phyloP scores from a whole-genome alignment of 2,329 filamentous ascomycete species.

The Phyllosticta capitalensis region DNA sequence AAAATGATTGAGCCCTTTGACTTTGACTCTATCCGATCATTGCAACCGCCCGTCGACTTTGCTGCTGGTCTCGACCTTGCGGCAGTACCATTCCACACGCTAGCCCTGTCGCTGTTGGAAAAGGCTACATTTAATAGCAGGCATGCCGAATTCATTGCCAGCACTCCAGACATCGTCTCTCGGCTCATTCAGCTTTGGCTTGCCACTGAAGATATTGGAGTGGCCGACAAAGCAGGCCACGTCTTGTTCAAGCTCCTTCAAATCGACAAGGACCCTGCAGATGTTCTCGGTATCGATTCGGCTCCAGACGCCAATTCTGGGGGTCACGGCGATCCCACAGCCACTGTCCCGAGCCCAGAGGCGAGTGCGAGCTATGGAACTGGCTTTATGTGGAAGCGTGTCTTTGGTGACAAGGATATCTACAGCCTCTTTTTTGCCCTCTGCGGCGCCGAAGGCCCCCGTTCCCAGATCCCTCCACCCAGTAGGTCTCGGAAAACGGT shows the following conservation, averaged over 20 bases:
- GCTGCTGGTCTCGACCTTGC: conserved; percentile 44
- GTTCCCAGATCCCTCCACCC: conserved; percentile 25
- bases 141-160: conserved; percentile 50
- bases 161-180: conserved; percentile 44
- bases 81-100: conserved; percentile 42
- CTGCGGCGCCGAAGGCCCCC: conserved; percentile 38
- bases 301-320: conserved; percentile 15
- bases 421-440: conserved; percentile 48
- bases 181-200: conserved; percentile 51
- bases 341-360: not conserved
- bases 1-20: conserved; percentile 38
- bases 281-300: conserved; percentile 30
- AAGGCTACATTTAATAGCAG: conserved; percentile 44
- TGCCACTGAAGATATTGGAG: conserved; percentile 43
- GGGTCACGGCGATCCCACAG: conserved; percentile 1
- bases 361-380: conserved; percentile 18
- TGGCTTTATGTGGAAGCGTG: conserved; percentile 48
- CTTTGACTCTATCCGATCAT: conserved; percentile 33
- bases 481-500: conserved; percentile 47
- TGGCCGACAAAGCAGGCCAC: conserved; percentile 45
- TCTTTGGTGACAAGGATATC: conserved; percentile 52
- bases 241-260: conserved; percentile 44
- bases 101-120: conserved; percentile 46
- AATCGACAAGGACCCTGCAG: conserved; percentile 31
- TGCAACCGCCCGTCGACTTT: conserved; percentile 35